A percentile compares a stretch with the other conserved stretches of the same genome.
Evolutionary conservation across 345 rosid genomes (phyloP).

Genomic region (Aquilaria yunnanensis): DNA sequence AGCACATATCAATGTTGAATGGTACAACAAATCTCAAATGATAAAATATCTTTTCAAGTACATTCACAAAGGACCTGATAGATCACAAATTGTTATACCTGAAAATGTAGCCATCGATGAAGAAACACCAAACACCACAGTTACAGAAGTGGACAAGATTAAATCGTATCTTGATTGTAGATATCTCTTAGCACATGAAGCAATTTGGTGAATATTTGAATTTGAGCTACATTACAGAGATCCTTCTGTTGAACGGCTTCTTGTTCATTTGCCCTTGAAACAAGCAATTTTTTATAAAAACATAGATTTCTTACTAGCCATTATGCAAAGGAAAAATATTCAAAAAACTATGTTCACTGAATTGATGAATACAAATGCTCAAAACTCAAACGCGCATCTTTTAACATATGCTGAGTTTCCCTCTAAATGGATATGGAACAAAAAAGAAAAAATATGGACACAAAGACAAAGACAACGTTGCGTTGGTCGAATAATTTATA

Average conservation of each 20-base stretch:
- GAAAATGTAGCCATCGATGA: background rate
- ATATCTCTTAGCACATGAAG: background rate
- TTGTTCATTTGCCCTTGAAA: background rate
- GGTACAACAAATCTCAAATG: too few relatives aligned
- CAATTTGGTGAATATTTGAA: background rate
- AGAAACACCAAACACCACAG: background rate
- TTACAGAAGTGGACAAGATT: background rate
- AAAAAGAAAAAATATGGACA: background rate
- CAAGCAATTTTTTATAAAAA: background rate
- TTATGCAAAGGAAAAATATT: too few relatives aligned
- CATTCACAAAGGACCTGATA: too few relatives aligned
- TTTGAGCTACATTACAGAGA: background rate
- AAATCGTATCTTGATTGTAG: background rate
- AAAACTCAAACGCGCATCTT: too few relatives aligned
- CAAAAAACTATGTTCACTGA: background rate
- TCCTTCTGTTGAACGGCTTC: background rate
- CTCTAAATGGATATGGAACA: background rate
- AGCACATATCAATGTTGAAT: background rate
- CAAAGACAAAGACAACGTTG: background rate
- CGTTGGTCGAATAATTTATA: background rate
- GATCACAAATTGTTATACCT: background rate
- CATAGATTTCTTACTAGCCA: background rate
- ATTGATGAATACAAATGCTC: background rate
- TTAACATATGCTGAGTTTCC: background rate
- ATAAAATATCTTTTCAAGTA: too few relatives aligned